Conservation (phyloP, 2,329 filamentous ascomycete genomes). For the Clonostachys solani region DNA sequence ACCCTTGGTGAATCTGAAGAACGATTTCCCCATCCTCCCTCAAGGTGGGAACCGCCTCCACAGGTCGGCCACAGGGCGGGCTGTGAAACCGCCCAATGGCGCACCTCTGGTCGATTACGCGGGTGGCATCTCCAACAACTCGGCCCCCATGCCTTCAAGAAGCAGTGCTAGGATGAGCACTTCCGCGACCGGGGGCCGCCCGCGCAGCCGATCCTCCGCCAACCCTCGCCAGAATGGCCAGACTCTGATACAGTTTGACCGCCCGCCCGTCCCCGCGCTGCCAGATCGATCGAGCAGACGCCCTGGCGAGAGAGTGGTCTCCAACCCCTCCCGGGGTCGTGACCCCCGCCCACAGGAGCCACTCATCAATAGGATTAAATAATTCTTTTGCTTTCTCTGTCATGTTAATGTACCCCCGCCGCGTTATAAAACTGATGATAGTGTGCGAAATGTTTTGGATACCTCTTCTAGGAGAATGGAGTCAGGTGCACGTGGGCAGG, state of each 20-base stretch:
- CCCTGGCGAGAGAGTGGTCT: background rate
- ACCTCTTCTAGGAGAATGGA: too few species aligned
- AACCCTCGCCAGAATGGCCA: background rate
- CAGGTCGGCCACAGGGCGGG: slow-evolving; percentile 41
- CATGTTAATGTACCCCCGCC: too few species aligned
- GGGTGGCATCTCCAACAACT: slow-evolving; percentile 12
- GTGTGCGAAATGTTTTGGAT: too few species aligned
- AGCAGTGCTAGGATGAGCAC: background rate
- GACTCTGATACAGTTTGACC: background rate
- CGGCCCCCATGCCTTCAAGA: background rate
- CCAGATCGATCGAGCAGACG: slow-evolving; percentile 4
- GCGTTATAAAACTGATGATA: too few species aligned
- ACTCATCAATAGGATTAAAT: slow-evolving; percentile 5
- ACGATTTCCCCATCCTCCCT: slow-evolving; percentile 46
- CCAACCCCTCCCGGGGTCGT: background rate
- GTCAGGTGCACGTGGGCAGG: too few species aligned
- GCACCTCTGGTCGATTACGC: slow-evolving; percentile 43
- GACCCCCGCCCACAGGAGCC: slow-evolving; percentile 2
- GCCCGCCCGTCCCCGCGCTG: slow-evolving; percentile 8
- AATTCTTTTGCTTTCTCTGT: slow-evolving; percentile 2
- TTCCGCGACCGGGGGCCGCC: background rate
- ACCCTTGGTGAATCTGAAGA: slow-evolving; percentile 52
- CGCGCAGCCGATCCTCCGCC: background rate
- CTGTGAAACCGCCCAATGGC: slow-evolving; percentile 29
- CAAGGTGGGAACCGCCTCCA: slow-evolving; percentile 41